phyloP scores from a whole-genome alignment of 2,329 filamentous ascomycete species.

The Xylariaceae sp. region DNA sequence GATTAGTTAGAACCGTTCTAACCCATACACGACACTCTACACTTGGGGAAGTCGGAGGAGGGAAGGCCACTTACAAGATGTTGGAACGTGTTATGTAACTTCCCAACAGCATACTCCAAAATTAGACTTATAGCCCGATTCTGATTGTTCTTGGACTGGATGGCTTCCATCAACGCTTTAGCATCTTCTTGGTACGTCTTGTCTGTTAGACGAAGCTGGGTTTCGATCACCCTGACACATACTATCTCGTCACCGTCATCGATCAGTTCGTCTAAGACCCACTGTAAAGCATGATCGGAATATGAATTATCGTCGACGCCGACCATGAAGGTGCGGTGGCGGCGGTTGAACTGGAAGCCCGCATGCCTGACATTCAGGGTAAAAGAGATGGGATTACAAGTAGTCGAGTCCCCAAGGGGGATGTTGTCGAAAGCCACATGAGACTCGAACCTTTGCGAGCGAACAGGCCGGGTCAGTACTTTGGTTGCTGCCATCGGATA shows the following conservation, averaged over 20 bases:
- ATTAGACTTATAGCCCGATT: slow-evolving; percentile 81
- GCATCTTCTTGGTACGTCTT: slow-evolving; percentile 73
- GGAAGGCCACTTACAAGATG: slow-evolving; percentile 60
- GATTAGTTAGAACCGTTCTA: background rate
- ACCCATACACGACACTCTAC: background rate
- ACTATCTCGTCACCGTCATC: slow-evolving; percentile 93
- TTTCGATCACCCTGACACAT: slow-evolving; percentile 82
- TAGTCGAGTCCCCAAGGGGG: slow-evolving; percentile 51
- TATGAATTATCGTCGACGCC: slow-evolving; percentile 89
- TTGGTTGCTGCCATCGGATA: slow-evolving; percentile 32
- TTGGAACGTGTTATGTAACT: slow-evolving; percentile 85
- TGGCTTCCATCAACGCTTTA: slow-evolving; percentile 64
- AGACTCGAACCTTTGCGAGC: slow-evolving; percentile 47
- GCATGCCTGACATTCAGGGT: slow-evolving; percentile 82
- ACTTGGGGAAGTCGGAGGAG: background rate
- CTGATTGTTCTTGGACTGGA: slow-evolving; percentile 70
- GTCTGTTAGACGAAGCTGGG: slow-evolving; percentile 63
- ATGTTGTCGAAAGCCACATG: slow-evolving; percentile 59
- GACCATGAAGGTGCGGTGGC: slow-evolving; percentile 83
- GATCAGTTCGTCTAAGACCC: slow-evolving; percentile 85
- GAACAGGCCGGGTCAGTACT: slow-evolving; percentile 32
- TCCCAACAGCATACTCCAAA: slow-evolving; percentile 82
- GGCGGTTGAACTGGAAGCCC: slow-evolving; percentile 73
- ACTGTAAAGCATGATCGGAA: slow-evolving; percentile 86
- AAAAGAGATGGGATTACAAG: slow-evolving; percentile 60